phyloP scores from a whole-genome alignment of 768 basidiomycete species.

The Rickenella mellea region DNA sequence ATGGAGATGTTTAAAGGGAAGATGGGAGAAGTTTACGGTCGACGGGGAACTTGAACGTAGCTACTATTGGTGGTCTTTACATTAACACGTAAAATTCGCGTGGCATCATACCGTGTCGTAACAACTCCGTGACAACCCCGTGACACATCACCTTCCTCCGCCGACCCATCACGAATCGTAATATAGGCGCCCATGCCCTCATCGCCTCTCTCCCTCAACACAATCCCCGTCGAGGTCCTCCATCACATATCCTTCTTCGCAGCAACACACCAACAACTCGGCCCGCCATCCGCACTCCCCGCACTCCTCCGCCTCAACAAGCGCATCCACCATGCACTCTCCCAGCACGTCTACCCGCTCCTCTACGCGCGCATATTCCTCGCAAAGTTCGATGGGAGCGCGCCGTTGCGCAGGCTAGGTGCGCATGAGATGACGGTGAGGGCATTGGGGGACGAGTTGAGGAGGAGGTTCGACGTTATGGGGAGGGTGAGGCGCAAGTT shows the following conservation, averaged over 20 bases:
- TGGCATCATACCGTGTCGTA: no score
- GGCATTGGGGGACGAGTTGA: slow-evolving; percentile 53
- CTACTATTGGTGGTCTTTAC: neutral
- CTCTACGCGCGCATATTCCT: slow-evolving; percentile 67
- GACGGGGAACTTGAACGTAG: neutral
- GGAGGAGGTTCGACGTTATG: slow-evolving; percentile 47
- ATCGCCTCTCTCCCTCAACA: slow-evolving; percentile 23
- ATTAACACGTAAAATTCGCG: no score
- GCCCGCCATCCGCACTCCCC: slow-evolving; percentile 52
- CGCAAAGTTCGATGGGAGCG: slow-evolving; percentile 53
- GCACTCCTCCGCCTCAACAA: slow-evolving; percentile 46
- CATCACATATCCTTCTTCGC: slow-evolving; percentile 68
- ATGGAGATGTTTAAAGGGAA: neutral
- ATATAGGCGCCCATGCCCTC: neutral
- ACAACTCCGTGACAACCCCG: no score
- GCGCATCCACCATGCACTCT: slow-evolving; percentile 38
- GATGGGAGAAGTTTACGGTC: neutral
- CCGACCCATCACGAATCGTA: neutral
- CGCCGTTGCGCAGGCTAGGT: slow-evolving; percentile 42
- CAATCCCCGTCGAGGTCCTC: slow-evolving; percentile 67
- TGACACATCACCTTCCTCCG: neutral
- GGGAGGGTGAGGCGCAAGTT: no score
- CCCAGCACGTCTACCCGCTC: slow-evolving; percentile 45
- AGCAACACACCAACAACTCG: slow-evolving; percentile 39
- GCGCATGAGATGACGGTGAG: slow-evolving; percentile 26